phyloP scores from a whole-genome alignment of 2,329 filamentous ascomycete genomes.

The Xylaria multiplex region DNA sequence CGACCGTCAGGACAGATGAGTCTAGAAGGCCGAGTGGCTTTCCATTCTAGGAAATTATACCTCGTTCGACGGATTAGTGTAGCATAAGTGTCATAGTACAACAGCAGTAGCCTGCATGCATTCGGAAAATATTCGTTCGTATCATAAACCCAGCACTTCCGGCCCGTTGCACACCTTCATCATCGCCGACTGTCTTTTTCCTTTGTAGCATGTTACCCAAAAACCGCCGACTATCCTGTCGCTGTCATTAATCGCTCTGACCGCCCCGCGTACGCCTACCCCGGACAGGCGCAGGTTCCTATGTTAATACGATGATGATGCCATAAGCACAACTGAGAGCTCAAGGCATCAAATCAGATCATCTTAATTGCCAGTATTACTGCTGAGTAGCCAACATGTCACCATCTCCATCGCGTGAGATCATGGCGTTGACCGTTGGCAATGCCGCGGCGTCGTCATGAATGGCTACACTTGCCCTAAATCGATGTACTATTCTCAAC shows the following conservation, averaged over 20 bases:
- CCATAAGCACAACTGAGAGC: slow-evolving; percentile 10
- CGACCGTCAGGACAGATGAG: slow-evolving; percentile 2
- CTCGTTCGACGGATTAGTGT: slow-evolving; percentile 12
- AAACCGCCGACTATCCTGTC: slow-evolving; percentile 16
- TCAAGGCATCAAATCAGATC: slow-evolving; percentile 15
- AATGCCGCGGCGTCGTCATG: slow-evolving; percentile 18
- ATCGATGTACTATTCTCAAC: background rate
- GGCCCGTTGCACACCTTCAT: slow-evolving; percentile 3
- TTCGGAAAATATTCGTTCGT: slow-evolving; percentile 33
- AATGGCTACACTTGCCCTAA: slow-evolving; percentile 1
- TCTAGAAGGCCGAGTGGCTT: slow-evolving; percentile 27
- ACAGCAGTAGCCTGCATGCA: slow-evolving; percentile 19
- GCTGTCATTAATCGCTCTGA: slow-evolving; percentile 10
- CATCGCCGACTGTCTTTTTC: background rate
- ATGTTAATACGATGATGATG: slow-evolving; percentile 4
- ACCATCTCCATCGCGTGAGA: slow-evolving; percentile 4
- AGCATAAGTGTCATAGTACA: slow-evolving; percentile 3
- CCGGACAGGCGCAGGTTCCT: slow-evolving; percentile 6
- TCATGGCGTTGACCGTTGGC: background rate
- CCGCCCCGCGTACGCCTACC: slow-evolving; percentile 4
- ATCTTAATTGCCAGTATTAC: background rate
- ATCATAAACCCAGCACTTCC: slow-evolving; percentile 12
- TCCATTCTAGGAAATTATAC: slow-evolving; percentile 34
- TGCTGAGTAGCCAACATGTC: slow-evolving; percentile 4
- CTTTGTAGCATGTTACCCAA: slow-evolving; percentile 11